A percentile compares a stretch with the other conserved stretches of the same genome.
These are phyloP conservation scores for Fusarium kyushuense DNA, from an alignment of 2,329 filamentous ascomycete genomes.

Conservation along the genomic window DNA sequence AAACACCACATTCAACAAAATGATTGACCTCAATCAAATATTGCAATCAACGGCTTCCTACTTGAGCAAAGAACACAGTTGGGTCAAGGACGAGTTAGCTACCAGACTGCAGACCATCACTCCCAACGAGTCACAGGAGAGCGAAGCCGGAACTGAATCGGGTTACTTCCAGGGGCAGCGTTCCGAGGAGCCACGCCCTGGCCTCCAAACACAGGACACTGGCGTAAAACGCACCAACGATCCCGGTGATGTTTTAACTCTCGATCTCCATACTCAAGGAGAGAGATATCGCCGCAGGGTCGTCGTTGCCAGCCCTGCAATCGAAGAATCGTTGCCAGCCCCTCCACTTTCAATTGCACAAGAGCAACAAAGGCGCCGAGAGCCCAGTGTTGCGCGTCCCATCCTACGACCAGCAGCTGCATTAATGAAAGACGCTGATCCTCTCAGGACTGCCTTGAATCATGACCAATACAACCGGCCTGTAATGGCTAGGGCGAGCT, in stretches of 20 bases:
- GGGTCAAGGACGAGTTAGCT: constrained; percentile 47
- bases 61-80: constrained; percentile 47
- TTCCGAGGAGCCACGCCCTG: background rate
- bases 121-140: background rate
- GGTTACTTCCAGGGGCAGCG: background rate
- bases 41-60: constrained; percentile 49
- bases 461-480: constrained; percentile 45
- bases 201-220: background rate
- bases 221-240: background rate
- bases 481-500: constrained; percentile 26
- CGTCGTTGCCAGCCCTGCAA: constrained; percentile 50
- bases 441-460: constrained; percentile 14
- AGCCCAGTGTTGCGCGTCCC: constrained; percentile 48
- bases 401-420: constrained; percentile 50
- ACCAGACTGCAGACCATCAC: background rate
- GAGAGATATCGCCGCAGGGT: constrained; percentile 48
- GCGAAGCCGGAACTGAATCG: background rate
- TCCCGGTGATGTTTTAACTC: background rate
- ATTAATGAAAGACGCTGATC: constrained; percentile 21
- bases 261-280: constrained; percentile 8
- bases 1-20: constrained; percentile 44
- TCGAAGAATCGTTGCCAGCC: constrained; percentile 37
- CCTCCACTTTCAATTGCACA: constrained; percentile 52
- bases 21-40: constrained; percentile 46
- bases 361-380: constrained; percentile 54